These are phyloP conservation scores for Dioszegia aurantiaca DNA, from an alignment of 768 basidiomycete species.

Conservation along the genomic window DNA sequence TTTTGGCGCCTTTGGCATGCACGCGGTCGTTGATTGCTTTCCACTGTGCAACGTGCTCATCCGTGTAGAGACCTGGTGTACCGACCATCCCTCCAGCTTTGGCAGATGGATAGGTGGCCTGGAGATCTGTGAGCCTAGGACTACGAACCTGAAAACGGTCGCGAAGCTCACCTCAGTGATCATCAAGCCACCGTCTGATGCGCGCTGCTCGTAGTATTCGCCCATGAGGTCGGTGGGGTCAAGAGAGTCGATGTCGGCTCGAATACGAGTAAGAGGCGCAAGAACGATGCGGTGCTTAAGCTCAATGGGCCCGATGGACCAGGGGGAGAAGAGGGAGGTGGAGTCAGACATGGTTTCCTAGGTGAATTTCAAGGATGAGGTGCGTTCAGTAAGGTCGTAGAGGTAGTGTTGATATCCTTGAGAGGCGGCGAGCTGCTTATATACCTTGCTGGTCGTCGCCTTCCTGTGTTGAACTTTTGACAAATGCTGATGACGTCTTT, in stretches of 20 bases:
- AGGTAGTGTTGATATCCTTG: too few species aligned
- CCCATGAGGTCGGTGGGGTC: conserved; percentile 29
- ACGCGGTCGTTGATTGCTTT: conserved; percentile 61
- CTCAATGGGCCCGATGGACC: conserved; percentile 19
- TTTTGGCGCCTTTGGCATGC: conserved; percentile 59
- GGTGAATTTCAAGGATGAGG: background rate
- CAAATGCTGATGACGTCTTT: too few species aligned
- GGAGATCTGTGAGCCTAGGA: background rate
- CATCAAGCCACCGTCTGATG: conserved; percentile 44
- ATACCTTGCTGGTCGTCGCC: too few species aligned
- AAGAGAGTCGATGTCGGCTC: conserved; percentile 26
- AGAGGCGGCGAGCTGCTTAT: too few species aligned
- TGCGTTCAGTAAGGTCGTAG: too few species aligned
- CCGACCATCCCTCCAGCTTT: conserved; percentile 58
- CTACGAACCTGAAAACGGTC: background rate
- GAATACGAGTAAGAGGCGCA: conserved; percentile 44
- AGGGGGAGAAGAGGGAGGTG: conserved; percentile 19
- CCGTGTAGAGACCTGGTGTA: conserved; percentile 66
- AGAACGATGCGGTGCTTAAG: conserved; percentile 45
- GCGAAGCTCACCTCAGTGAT: conserved; percentile 49
- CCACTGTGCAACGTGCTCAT: conserved; percentile 63
- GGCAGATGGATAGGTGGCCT: conserved; percentile 57
- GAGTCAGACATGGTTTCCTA: background rate
- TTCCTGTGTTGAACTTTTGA: too few species aligned
- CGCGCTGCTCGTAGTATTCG: conserved; percentile 50